Evolutionary conservation across 495 filamentous ascomycete species (phyloP), one percentile per base, ranked within the genome.

Genomic region (Lasiosphaeria ovina): DNA sequence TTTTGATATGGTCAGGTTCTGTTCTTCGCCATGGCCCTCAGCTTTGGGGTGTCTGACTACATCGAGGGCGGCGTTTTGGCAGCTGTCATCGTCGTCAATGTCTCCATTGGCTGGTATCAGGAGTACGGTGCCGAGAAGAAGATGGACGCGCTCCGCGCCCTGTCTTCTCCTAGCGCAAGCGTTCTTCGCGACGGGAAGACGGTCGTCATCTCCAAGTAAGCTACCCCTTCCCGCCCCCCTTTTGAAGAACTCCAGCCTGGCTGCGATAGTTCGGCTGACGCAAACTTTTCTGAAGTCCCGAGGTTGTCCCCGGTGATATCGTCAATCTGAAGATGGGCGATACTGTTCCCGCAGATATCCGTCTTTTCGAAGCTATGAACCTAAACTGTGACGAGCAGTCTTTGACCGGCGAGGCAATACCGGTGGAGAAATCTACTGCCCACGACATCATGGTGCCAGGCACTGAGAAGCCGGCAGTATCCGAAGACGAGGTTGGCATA

Each of bases 71-170:
- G 88, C 44, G 91, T 95, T 24, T 83, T 95, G 17, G 85, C 88
- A 5, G 88, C 84, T 34, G 91, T 96, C 70, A 92, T 96, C 55
- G 66, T 89, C 6, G 76, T 96, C 62, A 96, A 96, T 64, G 87
- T 93, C 35, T 75, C 85, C n/a, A 85, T 87, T 62, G 85, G 85
- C 14, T 95, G 94, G 77, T 83, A 81, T 51, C 91, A 95, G 69
- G 91, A 96, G 68, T 93, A 89, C 68, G 81, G 85, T 55, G 92
- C 92, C 32, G 91, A 93, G 68, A 89, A 93, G 77, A 92, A 88
- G 60, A 93, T 95, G 81, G 85, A 93, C 48, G 89, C 89, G 31
- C 79, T 96, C 11, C 78, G 89, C 42, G 84, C 86, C 35, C 79
- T 95, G 7, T 91, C 88, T 1, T 89, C 91, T 3, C 92, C 92